Evolutionary conservation across 331 rosid species (phyloP), one percentile per base, ranked within the genome.

Genomic region (Dryas integrifolia): DNA sequence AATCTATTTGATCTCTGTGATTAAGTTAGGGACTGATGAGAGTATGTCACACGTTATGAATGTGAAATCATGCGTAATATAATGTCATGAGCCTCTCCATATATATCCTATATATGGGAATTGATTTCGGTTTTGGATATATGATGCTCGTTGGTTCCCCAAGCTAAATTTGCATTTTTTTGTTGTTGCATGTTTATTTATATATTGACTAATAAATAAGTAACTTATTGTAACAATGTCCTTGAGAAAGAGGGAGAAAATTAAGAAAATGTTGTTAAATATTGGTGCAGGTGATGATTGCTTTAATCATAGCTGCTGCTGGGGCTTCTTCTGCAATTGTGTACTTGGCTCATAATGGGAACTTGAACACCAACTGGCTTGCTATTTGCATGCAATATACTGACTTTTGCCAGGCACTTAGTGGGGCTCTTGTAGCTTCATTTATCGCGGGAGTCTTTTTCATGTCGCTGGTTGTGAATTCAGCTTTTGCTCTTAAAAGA

Each of bases 281-380:
- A 9, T 11, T 21, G 24, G 14, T 35, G 65, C 47, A 72, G 82
- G 63, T 67, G 55, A 65, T 72, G 73, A 38, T 50, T 48, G 64
- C 82, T 67, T 60, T 73, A 18, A 16, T 58, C 52, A 41, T 73
- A 35, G 11, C 75, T 13, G 74, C 67, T 13, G 75, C 75, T 1
- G 70, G 59, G 1, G 65, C 82, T n/a, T 52, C 82, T 9, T 2
- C 79, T 7, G 79, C 79, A 48, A 61, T 79, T 12, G 38, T 79
- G 55, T 79, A 79, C 70, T 60, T 67, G 52, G 79, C 67, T 53
- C 82, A 79, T 35, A 79, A 79, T 44, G 82, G 82, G 49, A 79
- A 75, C 40, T 0, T 2, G 52, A 55, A 73, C 46, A 41, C 82
- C 21, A 79, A 79, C 18, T 79, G 82, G 82, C 35, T 68, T 7